These are phyloP conservation scores for Sarocladium kiliense DNA, from an alignment of 2,329 filamentous ascomycete species.

Conservation along the genomic window DNA sequence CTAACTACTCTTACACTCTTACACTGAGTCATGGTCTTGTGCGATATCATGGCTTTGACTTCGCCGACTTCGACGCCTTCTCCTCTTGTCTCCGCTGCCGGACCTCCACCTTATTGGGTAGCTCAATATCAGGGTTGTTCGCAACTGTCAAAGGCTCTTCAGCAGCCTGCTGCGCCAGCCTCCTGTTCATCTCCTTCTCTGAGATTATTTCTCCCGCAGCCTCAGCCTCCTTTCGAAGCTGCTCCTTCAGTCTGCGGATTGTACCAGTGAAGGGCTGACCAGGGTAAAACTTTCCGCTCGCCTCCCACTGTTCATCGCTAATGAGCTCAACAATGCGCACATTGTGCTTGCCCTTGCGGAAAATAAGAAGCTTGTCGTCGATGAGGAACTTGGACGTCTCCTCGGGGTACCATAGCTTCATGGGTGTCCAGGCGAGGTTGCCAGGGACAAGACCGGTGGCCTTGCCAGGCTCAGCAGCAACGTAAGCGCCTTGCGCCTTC, in stretches of 20 bases:
- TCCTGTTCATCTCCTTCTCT: constrained; percentile 20
- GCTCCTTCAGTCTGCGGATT: constrained; percentile 36
- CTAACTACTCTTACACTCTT: not conserved
- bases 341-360: constrained; percentile 61
- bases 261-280: constrained; percentile 47
- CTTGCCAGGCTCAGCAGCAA: constrained; percentile 47
- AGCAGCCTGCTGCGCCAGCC: constrained; percentile 20
- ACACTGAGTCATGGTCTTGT: constrained; percentile 6
- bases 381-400: constrained; percentile 58
- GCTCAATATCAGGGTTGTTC: constrained; percentile 36
- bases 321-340: constrained; percentile 57
- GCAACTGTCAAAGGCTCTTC: constrained; percentile 22
- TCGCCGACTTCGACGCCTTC: constrained; percentile 8
- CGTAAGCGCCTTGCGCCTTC: constrained; percentile 50
- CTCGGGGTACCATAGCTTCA: constrained; percentile 52
- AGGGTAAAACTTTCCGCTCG: constrained; percentile 44
- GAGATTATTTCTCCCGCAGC: constrained; percentile 22
- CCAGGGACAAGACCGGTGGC: constrained; percentile 39
- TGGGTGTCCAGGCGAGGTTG: constrained; percentile 54
- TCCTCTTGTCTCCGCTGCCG: constrained; percentile 18
- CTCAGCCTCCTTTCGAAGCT: constrained; percentile 30
- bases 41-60: not conserved
- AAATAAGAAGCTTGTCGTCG: constrained; percentile 51
- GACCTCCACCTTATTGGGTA: constrained; percentile 30
- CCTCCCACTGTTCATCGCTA: constrained; percentile 47